These are phyloP conservation scores for Fomitopsis schrenkii DNA, from an alignment of 1,284 basidiomycete genomes.

Conservation along the genomic window DNA sequence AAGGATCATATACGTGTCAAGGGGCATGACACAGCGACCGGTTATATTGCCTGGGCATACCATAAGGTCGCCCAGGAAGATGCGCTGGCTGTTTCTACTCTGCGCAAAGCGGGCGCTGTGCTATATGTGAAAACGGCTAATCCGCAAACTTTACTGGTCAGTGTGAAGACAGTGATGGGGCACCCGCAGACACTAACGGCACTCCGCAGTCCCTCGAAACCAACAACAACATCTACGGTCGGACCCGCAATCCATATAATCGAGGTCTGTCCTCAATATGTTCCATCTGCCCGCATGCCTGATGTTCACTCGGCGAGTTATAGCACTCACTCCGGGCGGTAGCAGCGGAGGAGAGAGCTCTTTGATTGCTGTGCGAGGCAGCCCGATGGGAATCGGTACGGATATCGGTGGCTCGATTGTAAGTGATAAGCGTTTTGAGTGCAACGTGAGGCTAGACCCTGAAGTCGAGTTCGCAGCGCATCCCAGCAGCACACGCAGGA, in stretches of 20 bases:
- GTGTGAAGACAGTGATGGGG: slow-evolving; percentile 17
- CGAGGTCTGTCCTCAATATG: slow-evolving; percentile 24
- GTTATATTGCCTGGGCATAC: slow-evolving; percentile 51
- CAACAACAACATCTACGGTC: slow-evolving; percentile 50
- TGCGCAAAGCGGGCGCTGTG: slow-evolving; percentile 51
- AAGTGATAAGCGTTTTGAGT: slow-evolving; percentile 14
- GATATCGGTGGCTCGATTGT: slow-evolving; percentile 52
- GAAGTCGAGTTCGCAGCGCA: slow-evolving; percentile 24
- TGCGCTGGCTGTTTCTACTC: slow-evolving; percentile 42
- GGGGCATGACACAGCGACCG: slow-evolving; percentile 44
- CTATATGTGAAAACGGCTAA: slow-evolving; percentile 56
- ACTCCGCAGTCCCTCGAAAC: slow-evolving; percentile 40
- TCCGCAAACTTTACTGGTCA: slow-evolving; percentile 46
- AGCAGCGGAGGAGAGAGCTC: slow-evolving; percentile 65
- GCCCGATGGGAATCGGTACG: slow-evolving; percentile 54
- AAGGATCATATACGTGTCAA: slow-evolving; percentile 53
- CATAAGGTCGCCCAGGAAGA: slow-evolving; percentile 36
- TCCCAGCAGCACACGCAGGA: slow-evolving; percentile 45
- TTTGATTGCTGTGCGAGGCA: slow-evolving; percentile 54
- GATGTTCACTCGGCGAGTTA: slow-evolving; percentile 8
- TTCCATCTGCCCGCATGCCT: neutral
- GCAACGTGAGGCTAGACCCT: neutral
- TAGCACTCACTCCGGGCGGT: slow-evolving; percentile 49
- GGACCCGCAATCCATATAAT: slow-evolving; percentile 52
- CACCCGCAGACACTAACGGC: slow-evolving; percentile 1